Evolutionary conservation across 106 monocot species (phyloP), one percentile per base, ranked within the genome.

Genomic region (Acorus gramineus): DNA sequence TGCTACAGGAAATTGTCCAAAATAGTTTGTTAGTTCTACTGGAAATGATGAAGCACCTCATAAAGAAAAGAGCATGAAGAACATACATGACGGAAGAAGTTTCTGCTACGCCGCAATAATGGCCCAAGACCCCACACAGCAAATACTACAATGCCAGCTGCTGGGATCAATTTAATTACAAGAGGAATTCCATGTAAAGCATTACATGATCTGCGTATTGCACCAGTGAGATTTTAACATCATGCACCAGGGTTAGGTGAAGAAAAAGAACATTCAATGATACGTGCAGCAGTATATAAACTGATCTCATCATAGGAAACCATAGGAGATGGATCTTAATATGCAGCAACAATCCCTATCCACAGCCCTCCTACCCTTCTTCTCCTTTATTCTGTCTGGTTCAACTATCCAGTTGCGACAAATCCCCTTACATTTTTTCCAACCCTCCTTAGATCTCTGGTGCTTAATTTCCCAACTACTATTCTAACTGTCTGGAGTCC

Each of bases 61-160:
- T 14, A 47, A 49, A 14, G 8, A 8, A 6, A 4, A 64, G 64
- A 8, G 48, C 48, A 48, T 64, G 42, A 14, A 47, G 5, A 65
- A 66, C 56, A 46, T 76, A 76, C 76, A 64, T 57, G 57, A 46
- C 69, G 28, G 57, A 76, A 69, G 4, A 76, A 52, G 48, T 52
- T 49, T 69, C 69, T 63, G 14, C 55, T 62, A 50, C 46, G 57
- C 11, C 63, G 69, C 49, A 69, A n/a, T 10, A 76, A 45, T 9
- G 76, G 76, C 50, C 55, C 69, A 63, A 76, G 69, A 46, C 76
- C 76, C 69, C 76, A 76, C 46, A 69, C 12, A 56, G 76, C 52
- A 52, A 76, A 76, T 58, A 46, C 63, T 69, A 76, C 53, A 51
- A 69, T 47, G n/a, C 69, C 76, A 69, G 69, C 42, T 14, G 63